Evolutionary conservation across 2,329 filamentous ascomycete genomes (phyloP), one percentile per base, ranked within the genome.

Genomic region (Aspergillus sp.): DNA sequence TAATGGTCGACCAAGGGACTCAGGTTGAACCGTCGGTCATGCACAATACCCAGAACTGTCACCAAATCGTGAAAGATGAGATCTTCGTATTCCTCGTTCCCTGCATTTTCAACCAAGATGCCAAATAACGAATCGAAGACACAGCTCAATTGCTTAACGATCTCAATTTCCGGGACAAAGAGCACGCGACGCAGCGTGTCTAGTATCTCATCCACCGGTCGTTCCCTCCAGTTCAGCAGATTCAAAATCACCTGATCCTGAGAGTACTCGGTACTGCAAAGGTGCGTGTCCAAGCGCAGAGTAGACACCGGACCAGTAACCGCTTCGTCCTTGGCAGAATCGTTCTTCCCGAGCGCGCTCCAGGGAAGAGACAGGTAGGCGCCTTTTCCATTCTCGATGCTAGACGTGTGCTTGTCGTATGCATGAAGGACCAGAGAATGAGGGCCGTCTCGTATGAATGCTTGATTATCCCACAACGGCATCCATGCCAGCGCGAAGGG

Each of bases 161-260:
- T 87, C 68, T 98, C 94, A 47, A 97, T 95, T 64, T 98, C 93
- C 0, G 93, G 87, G 0, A 98, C 90, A 55, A 97, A 97, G 19
- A 90, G 83, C 42, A 97, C 80, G 55, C 90, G 83, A 62, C 86
- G 85, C 38, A 98, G 71, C 1, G 94, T 73, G 27, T 81, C 76
- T 1, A 86, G 75, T 1, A 97, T 75, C 33, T 90, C 82, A 29
- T 83, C 81, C 41, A 82, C 78, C 0, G 83, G 75, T 36, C 83
- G 77, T 8, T 91, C 85, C 60, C 82, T 88, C 93, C 93, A 97
- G 57, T 84, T 87, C 32, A 97, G 70, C 28, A 98, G 73, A 10
- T 88, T 86, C 12, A 96, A 72, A 7, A 98, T 79, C 10, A 85
- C 81, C 47, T 90, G 85, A 62, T 98, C 90, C 63, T 98, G 93